A percentile compares a stretch with the other conserved stretches of the same genome.
These are phyloP conservation scores for Phytopythium delawarense DNA, from an alignment of 352 stramenopile species.

Conservation along the genomic window DNA sequence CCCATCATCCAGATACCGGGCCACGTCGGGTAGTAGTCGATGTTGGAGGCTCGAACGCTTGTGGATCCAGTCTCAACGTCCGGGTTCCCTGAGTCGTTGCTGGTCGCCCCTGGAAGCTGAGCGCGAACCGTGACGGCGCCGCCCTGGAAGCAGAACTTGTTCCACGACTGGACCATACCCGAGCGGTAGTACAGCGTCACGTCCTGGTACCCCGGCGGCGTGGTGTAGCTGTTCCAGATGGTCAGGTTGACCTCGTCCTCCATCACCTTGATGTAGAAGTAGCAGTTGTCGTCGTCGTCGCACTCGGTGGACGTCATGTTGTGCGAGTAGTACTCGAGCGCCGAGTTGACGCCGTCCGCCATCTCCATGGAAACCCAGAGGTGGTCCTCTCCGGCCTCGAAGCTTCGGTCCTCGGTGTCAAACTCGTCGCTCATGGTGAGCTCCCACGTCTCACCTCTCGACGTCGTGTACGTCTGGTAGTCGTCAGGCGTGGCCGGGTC, in stretches of 20 bases:
- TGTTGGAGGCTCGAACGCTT: constrained; percentile 18
- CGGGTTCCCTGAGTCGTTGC: constrained; percentile 22
- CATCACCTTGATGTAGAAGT: constrained; percentile 36
- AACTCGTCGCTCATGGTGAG: constrained; percentile 93
- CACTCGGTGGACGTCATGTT: constrained; percentile 40
- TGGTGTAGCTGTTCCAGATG: constrained; percentile 45
- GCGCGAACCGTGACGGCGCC: constrained; percentile 81
- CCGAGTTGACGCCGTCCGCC: constrained; percentile 51
- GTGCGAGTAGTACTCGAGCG: constrained; percentile 88
- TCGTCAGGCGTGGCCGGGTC: constrained; percentile 14
- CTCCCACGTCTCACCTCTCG: constrained; percentile 28
- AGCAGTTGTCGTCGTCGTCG: constrained; percentile 28
- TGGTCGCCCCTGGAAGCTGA: constrained; percentile 74
- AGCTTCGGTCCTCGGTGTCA: constrained; percentile 38
- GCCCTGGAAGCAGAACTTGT: constrained; percentile 37
- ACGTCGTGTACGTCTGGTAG: constrained; percentile 9
- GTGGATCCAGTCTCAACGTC: constrained; percentile 19
- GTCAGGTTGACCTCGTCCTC: constrained; percentile 24
- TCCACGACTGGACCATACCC: constrained; percentile 55
- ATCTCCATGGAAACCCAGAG: constrained; percentile 67
- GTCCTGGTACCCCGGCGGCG: constrained; percentile 17
- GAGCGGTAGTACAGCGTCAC: constrained; percentile 43
- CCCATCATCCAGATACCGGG: constrained; percentile 91
- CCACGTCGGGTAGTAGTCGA: constrained; percentile 64
- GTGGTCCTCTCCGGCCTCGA: constrained; percentile 82